Conservation (phyloP, 495 filamentous ascomycete genomes). For the Xeromyces bisporus region DNA sequence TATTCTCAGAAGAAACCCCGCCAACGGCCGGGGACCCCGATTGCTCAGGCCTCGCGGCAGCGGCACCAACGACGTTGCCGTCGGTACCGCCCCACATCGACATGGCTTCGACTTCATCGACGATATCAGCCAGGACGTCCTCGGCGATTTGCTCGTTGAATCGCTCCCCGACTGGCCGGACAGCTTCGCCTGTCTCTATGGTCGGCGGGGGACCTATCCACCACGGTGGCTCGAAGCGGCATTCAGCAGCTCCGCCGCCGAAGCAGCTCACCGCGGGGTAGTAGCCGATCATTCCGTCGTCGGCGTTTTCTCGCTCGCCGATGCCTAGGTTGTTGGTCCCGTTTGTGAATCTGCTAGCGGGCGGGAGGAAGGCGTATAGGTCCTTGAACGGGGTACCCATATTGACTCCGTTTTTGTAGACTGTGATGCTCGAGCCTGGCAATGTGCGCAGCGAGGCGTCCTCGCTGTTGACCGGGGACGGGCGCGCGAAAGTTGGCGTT, state of each 20-base stretch:
- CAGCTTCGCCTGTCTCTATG: slow-evolving; percentile 16
- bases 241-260: slow-evolving; percentile 73
- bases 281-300: slow-evolving; percentile 90
- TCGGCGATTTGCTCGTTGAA: slow-evolving; percentile 93
- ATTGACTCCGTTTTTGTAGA: slow-evolving; percentile 80
- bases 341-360: slow-evolving; percentile 51
- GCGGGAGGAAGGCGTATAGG: slow-evolving; percentile 81
- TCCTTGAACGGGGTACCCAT: slow-evolving; percentile 82
- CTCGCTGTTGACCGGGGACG: slow-evolving; percentile 45
- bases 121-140: slow-evolving; percentile 77
- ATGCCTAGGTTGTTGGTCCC: slow-evolving; percentile 47
- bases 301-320: slow-evolving; percentile 62
- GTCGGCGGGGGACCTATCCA: slow-evolving; percentile 59
- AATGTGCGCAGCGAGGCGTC: slow-evolving; percentile 61
- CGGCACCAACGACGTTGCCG: slow-evolving; percentile 20
- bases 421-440: slow-evolving; percentile 65
- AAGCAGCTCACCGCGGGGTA: slow-evolving; percentile 89
- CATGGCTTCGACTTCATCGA: slow-evolving; percentile 70
- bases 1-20: slow-evolving; percentile 19
- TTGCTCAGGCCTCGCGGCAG: slow-evolving; percentile 12
- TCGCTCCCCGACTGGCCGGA: slow-evolving; percentile 54
- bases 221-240: slow-evolving; percentile 81
- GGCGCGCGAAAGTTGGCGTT: slow-evolving; percentile 34
- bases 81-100: slow-evolving; percentile 29
- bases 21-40: slow-evolving; percentile 17